These are phyloP conservation scores for Botryotinia globosa DNA, from an alignment of 2,329 filamentous ascomycete species.

Conservation along the genomic window DNA sequence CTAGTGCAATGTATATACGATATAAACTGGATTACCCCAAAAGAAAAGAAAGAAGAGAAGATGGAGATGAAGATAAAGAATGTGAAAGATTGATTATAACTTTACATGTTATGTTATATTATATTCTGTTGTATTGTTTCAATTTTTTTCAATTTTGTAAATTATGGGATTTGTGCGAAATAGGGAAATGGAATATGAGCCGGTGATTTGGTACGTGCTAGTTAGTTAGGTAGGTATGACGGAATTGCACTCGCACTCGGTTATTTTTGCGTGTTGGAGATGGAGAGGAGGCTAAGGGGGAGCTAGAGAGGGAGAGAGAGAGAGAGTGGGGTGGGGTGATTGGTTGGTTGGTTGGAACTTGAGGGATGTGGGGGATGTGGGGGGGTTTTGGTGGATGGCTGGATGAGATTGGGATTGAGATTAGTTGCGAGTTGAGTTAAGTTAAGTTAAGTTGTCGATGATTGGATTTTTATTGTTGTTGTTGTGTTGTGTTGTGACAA, in stretches of 20 bases:
- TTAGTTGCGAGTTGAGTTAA: not conserved
- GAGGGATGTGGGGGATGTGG: not conserved
- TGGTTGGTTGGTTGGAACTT: not conserved
- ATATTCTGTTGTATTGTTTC: no score
- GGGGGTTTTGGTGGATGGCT: not conserved
- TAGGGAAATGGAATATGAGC: not conserved
- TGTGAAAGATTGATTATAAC: not conserved
- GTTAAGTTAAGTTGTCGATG: not conserved
- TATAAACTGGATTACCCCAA: fast-evolving
- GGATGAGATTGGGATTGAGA: not conserved
- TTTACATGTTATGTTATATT: not conserved
- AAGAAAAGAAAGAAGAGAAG: not conserved
- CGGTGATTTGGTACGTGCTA: not conserved
- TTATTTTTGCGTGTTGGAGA: not conserved
- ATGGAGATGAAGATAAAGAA: not conserved
- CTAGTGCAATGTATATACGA: not conserved
- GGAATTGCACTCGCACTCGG: not conserved
- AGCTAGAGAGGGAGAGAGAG: not conserved
- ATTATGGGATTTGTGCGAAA: not conserved
- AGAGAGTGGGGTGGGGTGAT: not conserved
- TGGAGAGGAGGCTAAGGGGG: not conserved
- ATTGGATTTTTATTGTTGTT: not conserved
- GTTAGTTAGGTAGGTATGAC: not conserved
- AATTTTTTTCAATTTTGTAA: not conserved
- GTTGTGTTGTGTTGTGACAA: not conserved